Percentiles rank a stretch among this genome's conserved stretches.
phyloP scores from a whole-genome alignment of 257 asterid species.

The Solanum etuberosum region DNA sequence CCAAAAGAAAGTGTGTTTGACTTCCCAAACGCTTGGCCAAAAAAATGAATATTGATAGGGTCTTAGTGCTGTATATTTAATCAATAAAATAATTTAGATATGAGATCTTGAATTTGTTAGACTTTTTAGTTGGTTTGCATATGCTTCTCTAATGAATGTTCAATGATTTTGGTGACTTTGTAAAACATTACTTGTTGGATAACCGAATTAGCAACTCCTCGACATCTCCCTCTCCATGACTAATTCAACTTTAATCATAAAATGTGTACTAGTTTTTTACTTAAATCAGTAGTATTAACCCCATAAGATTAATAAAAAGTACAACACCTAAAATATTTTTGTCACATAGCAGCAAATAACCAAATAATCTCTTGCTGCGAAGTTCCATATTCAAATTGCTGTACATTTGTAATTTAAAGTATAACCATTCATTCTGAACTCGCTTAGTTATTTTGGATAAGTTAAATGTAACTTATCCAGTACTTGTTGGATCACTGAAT shows the following conservation, averaged over 20 bases:
- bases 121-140: not conserved
- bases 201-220: not conserved
- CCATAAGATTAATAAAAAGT: not conserved
- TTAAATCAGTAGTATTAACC: not conserved
- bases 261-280: not conserved
- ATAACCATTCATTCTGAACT: not conserved
- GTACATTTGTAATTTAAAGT: not conserved
- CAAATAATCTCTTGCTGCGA: not conserved
- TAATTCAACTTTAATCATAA: not conserved
- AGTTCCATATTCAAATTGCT: not conserved
- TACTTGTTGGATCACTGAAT: not conserved
- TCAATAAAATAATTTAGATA: not conserved
- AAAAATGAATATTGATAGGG: not conserved
- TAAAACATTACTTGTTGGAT: not conserved
- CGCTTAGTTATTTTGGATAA: not conserved
- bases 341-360: not conserved
- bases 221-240: not conserved
- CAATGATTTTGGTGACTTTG: not conserved
- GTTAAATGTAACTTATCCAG: not conserved
- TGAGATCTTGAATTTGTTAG: not conserved
- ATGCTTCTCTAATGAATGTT: not conserved
- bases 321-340: not conserved
- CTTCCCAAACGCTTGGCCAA: not conserved
- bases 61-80: not conserved
- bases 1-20: not conserved